Base-by-base conservation (phyloP, 306 rosid species). In the Dryas alaskensis region DNA sequence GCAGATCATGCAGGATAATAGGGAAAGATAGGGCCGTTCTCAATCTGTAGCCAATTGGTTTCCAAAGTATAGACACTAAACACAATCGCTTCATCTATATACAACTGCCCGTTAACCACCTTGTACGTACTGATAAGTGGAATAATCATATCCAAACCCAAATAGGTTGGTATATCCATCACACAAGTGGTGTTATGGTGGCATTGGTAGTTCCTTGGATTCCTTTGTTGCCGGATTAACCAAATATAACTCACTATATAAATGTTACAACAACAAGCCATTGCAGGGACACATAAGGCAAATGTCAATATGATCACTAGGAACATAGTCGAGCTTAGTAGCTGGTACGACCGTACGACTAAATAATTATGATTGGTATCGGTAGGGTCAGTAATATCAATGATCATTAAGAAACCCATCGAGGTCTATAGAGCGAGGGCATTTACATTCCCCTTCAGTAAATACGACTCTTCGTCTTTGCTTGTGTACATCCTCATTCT, bases 71-170 rank as follows among this genome's bases (percentile, higher is more conserved):
- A 42, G 3, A 63, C 27, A n/a, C 48, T 42, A 9, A 63, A 63
- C 50, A 14, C 3, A 42, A 63, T 7, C 22, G 22, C 22, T 63
- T 31, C 68, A 1, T 44, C 68, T 16, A 16, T 6, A 13, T 16
- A 14, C 1, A 1, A 7, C 2, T 13, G 10, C 49, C 16, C 10
- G 12, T 8, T 9, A 7, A 42, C 14, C 4, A 63, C 3, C 47
- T 63, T 63, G 68, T 63, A 63, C 42, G 68, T 63, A 63, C 42
- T 63, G 50, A 8, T 43, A 13, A 42, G 6, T 3, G 27, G 14
- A 42, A 31, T 16, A 6, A 63, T 63, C 68, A 63, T 6, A 63
- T 42, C 50, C 68, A 43, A 63, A 16, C 44, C 68, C 61, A 57
- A 17, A 7, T 37, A 1, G 0, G 12, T 22, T 4, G 22, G 19